These are phyloP conservation scores for Metschnikowia peoriensis DNA, from an alignment of 805 yeast genomes.

Conservation along the genomic window DNA sequence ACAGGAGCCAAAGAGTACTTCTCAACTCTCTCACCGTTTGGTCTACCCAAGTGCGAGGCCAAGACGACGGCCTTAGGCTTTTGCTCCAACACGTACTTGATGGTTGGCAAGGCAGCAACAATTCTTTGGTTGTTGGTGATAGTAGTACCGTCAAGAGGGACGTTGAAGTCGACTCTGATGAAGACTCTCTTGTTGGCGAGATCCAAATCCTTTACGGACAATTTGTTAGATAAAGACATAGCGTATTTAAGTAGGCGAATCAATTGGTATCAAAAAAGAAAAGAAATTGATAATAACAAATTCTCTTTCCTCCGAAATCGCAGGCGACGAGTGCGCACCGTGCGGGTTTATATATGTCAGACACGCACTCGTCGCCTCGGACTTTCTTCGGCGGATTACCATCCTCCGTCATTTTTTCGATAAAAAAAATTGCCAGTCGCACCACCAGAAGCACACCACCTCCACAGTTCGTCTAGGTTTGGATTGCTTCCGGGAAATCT, in stretches of 20 bases:
- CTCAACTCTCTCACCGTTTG: slow-evolving; percentile 85
- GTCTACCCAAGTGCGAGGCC: slow-evolving; percentile 99
- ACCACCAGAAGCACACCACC: slow-evolving; percentile 4
- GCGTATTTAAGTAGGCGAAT: slow-evolving; percentile 9
- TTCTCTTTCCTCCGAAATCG: background rate
- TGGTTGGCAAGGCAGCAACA: slow-evolving; percentile 99
- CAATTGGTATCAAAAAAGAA: slow-evolving; percentile 10
- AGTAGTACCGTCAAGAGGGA: slow-evolving; percentile 90
- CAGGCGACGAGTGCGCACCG: slow-evolving; percentile 5
- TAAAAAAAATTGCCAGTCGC: slow-evolving; percentile 1
- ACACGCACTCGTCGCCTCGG: slow-evolving; percentile 4
- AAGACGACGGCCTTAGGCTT: slow-evolving; percentile 88
- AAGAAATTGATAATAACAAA: slow-evolving; percentile 1
- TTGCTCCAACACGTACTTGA: slow-evolving; percentile 88
- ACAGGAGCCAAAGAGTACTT: slow-evolving; percentile 95
- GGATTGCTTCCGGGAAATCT: background rate
- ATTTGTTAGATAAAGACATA: slow-evolving; percentile 93
- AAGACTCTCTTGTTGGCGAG: slow-evolving; percentile 92
- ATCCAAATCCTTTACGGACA: slow-evolving; percentile 88
- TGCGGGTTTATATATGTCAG: slow-evolving; percentile 5
- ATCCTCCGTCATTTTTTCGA: slow-evolving; percentile 6
- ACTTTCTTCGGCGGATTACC: slow-evolving; percentile 11
- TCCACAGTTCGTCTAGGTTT: background rate
- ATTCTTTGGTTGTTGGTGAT: slow-evolving; percentile 99
- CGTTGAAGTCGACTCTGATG: slow-evolving; percentile 97